These are phyloP conservation scores for Coniochaeta pulveracea DNA, from an alignment of 2,329 filamentous ascomycete species.

Conservation along the genomic window DNA sequence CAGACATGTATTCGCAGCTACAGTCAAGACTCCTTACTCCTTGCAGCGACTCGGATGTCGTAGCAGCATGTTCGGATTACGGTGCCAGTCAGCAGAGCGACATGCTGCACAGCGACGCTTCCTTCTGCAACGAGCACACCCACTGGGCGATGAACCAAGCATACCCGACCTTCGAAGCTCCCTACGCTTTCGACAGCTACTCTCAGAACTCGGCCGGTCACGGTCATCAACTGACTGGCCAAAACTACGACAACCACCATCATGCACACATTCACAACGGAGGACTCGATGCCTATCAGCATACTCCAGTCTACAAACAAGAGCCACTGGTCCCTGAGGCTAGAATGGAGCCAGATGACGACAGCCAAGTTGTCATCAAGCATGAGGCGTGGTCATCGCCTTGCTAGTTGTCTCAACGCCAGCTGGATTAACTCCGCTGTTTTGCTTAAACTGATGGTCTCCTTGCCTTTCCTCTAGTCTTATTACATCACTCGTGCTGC, in stretches of 20 bases:
- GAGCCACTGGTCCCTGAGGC: conserved; percentile 5
- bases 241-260: conserved; percentile 13
- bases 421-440: no score
- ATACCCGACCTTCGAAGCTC: conserved; percentile 13
- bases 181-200: conserved; percentile 27
- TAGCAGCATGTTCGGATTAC: conserved; percentile 17
- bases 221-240: conserved; percentile 19
- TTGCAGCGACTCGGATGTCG: conserved; percentile 37
- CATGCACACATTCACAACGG: neutral
- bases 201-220: no score
- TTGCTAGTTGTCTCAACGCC: no score
- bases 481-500: no score
- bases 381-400: conserved; percentile 24
- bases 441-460: no score
- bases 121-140: conserved; percentile 11
- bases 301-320: neutral
- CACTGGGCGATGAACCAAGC: conserved; percentile 15
- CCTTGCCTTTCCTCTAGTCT: no score
- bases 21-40: conserved; percentile 37
- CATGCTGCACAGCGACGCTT: conserved; percentile 13
- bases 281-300: neutral
- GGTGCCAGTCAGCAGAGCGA: conserved; percentile 20
- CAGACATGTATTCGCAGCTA: conserved; percentile 20
- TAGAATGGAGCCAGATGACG: conserved; percentile 16
- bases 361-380: conserved; percentile 20